A percentile compares a stretch with the other conserved stretches of the same genome.
phyloP scores from a whole-genome alignment of 345 rosid species.

The Eucalyptus victrix region DNA sequence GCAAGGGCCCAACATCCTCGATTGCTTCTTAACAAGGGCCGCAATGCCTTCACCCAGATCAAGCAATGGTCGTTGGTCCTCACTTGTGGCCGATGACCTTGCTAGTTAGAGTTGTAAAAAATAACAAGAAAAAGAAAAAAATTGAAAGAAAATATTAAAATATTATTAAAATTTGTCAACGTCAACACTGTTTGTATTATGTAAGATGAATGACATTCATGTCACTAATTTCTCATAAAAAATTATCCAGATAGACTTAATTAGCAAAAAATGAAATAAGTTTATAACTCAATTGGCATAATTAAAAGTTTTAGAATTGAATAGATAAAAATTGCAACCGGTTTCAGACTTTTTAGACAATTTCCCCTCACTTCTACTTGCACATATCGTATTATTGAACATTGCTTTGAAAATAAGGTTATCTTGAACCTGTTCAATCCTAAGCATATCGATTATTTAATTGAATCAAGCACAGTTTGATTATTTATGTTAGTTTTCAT shows the following conservation, averaged over 20 bases:
- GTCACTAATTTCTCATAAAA: neutral
- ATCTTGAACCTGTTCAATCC: neutral
- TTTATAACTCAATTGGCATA: neutral
- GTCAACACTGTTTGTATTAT: accelerated
- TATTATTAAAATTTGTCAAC: neutral
- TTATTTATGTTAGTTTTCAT: neutral
- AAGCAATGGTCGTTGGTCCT: accelerated
- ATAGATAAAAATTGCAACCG: accelerated
- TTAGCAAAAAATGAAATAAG: neutral
- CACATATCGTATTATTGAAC: neutral
- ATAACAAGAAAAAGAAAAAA: neutral
- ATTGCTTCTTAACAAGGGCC: neutral
- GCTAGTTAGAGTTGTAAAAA: neutral
- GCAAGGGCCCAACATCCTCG: accelerated
- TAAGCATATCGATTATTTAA: neutral
- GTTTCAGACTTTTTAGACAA: neutral
- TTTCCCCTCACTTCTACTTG: neutral
- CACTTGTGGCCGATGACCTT: neutral
- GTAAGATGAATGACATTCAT: neutral
- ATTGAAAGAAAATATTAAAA: neutral
- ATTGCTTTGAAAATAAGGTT: neutral
- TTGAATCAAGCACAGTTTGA: neutral
- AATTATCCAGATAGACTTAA: accelerated
- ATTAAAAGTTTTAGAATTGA: neutral
- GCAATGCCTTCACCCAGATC: neutral